Conservation (phyloP, 495 filamentous ascomycete genomes). For the Cercophora newfieldiana region DNA sequence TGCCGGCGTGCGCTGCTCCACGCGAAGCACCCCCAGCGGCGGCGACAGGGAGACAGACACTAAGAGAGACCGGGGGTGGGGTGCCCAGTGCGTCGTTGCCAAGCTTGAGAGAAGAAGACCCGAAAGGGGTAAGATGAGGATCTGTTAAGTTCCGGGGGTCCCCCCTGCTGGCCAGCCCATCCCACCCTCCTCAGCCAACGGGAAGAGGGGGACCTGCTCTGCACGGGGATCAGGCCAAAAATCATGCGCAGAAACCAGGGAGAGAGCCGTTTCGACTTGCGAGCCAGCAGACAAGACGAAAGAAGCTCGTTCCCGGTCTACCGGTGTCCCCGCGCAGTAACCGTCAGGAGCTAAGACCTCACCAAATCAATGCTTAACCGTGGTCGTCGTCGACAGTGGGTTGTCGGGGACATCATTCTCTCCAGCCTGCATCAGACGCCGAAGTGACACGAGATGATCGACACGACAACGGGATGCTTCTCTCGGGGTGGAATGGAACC, state of each 20-base stretch:
- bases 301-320: neutral
- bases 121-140: constrained; percentile 30
- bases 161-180: constrained; percentile 25
- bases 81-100: constrained; percentile 8
- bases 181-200: constrained; percentile 19
- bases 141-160: constrained; percentile 24
- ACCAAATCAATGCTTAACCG: neutral
- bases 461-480: neutral
- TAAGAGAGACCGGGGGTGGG: neutral
- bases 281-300: neutral
- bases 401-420: too few species aligned
- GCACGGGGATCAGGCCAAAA: constrained; percentile 18
- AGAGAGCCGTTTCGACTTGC: neutral
- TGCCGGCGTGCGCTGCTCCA: constrained; percentile 14
- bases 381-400: neutral
- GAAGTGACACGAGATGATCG: neutral
- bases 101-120: constrained; percentile 11
- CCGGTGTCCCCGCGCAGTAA: neutral
- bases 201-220: constrained; percentile 17
- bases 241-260: constrained; percentile 8
- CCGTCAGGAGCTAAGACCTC: neutral
- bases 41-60: neutral
- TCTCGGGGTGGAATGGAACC: neutral
- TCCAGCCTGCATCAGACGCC: too few species aligned
- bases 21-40: too few species aligned